phyloP scores from a whole-genome alignment of 192 early-diverging fungal species.

The Backusella morwellensis region DNA sequence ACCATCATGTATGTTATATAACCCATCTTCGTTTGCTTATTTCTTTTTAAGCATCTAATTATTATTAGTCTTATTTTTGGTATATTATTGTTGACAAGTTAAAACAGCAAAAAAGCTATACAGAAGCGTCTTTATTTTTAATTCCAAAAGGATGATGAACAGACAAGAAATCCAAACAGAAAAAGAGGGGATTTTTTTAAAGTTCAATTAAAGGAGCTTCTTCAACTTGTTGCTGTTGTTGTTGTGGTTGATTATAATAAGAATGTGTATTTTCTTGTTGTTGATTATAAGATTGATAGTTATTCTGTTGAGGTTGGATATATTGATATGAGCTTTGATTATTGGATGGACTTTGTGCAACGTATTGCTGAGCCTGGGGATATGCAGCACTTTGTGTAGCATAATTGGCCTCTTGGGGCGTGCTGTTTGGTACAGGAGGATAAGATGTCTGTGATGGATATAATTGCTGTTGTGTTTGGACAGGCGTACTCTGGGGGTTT shows the following conservation, averaged over 20 bases:
- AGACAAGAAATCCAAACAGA: no score
- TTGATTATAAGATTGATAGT: not conserved
- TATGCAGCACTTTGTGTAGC: not conserved
- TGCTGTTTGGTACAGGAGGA: no score
- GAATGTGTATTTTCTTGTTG: not conserved
- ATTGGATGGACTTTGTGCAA: conserved; percentile 13
- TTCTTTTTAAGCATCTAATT: no score
- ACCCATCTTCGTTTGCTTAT: no score
- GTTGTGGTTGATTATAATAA: conserved; percentile 8
- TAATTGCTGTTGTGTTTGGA: not conserved
- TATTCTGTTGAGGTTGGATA: not conserved
- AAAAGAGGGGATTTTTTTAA: not conserved
- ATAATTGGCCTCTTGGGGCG: not conserved
- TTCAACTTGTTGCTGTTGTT: conserved; percentile 18
- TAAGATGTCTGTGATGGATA: not conserved
- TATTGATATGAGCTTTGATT: not conserved
- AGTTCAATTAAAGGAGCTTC: conserved; percentile 34
- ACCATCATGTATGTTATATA: no score
- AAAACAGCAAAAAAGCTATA: no score
- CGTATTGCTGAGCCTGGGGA: conserved; percentile 9
- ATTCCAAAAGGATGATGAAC: no score
- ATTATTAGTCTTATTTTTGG: no score
- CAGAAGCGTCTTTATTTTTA: no score
- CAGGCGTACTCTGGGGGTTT: not conserved
- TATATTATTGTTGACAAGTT: no score